Percentiles rank a stretch among this genome's conserved stretches.
Conservation (phyloP, 78 protist genomes). For the Planoprotostelium fungivorum region DNA sequence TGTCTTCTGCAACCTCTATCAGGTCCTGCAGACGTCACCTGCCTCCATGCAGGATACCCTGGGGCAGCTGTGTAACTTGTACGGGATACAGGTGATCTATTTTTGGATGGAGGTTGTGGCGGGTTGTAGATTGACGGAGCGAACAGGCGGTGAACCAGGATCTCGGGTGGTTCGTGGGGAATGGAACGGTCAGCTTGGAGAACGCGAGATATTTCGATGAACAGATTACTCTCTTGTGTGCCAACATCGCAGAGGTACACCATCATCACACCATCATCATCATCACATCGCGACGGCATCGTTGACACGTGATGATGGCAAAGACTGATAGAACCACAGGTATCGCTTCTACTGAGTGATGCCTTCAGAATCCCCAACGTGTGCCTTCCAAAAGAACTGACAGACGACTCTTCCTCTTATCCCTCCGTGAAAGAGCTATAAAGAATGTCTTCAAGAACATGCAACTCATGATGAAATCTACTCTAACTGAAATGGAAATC, state of each 20-base stretch:
- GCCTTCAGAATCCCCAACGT: not conserved
- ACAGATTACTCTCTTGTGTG: not conserved
- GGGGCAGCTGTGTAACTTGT: not conserved
- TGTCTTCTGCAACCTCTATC: not conserved
- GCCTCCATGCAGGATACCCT: not conserved
- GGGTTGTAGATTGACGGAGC: not conserved
- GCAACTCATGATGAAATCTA: too few relatives aligned
- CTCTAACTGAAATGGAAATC: too few relatives aligned
- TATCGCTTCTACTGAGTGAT: not conserved
- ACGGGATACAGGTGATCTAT: not conserved
- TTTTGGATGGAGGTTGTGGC: not conserved
- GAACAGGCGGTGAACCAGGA: not conserved
- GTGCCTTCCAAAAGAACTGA: not conserved
- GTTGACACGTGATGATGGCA: not conserved
- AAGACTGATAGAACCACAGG: not conserved
- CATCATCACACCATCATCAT: not conserved
- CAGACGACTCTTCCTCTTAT: too few relatives aligned
- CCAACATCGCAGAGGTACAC: not conserved
- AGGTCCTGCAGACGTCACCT: not conserved
- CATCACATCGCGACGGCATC: too few relatives aligned
- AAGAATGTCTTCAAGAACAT: too few relatives aligned
- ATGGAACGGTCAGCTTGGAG: not conserved
- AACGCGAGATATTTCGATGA: not conserved
- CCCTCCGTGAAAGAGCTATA: too few relatives aligned
- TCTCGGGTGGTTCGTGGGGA: not conserved